Percentiles rank a stretch among this genome's conserved stretches.
These are phyloP conservation scores for Eucalyptus cladocalyx DNA, from an alignment of 345 rosid species.

Conservation along the genomic window DNA sequence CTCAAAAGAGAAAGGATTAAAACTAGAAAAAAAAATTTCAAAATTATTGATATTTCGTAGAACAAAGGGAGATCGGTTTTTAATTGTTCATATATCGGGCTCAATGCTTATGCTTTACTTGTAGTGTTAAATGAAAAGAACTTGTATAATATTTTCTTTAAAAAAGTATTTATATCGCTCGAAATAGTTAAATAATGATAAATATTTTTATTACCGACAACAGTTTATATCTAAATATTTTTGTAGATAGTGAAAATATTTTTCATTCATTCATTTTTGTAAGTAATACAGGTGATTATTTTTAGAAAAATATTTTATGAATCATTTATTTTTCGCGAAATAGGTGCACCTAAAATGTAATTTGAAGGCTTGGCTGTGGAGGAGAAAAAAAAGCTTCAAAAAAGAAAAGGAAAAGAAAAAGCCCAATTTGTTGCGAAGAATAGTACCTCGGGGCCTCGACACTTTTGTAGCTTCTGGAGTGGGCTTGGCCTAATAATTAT, in stretches of 20 bases:
- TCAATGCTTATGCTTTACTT: neutral
- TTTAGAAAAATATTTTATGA: neutral
- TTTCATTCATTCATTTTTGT: neutral
- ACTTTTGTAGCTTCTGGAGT: neutral
- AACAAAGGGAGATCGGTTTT: neutral
- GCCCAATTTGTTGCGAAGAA: neutral
- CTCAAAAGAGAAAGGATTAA: neutral
- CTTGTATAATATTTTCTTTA: too few species aligned
- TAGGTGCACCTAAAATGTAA: neutral
- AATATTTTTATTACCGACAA: neutral
- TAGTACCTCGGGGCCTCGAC: neutral
- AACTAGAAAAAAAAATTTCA: neutral
- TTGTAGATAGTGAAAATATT: neutral
- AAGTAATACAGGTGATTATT: rapidly evolving
- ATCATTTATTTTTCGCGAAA: neutral
- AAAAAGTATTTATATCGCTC: neutral
- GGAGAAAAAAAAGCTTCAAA: neutral
- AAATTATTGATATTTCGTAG: rapidly evolving
- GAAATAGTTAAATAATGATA: neutral
- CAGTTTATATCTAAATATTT: neutral
- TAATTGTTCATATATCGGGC: neutral
- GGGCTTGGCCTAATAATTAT: neutral
- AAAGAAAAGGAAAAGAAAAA: neutral
- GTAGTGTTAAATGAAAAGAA: neutral
- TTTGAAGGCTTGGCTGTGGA: neutral